A percentile compares a stretch with the other conserved stretches of the same genome.
These are phyloP conservation scores for Trichoderma polysporum DNA, from an alignment of 2,329 filamentous ascomycete species.

Conservation along the genomic window DNA sequence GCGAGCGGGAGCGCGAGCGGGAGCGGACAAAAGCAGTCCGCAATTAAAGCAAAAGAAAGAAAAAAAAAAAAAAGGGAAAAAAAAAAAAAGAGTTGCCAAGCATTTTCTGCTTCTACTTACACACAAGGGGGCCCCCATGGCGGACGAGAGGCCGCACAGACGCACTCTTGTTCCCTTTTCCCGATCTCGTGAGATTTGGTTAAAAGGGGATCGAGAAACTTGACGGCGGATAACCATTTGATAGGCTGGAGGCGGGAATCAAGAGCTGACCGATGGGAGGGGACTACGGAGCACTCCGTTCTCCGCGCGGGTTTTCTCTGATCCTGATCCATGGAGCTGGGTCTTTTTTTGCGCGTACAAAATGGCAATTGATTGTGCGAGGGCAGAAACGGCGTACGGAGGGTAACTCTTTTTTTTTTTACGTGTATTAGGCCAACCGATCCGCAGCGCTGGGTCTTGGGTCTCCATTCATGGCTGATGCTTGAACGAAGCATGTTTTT, in stretches of 20 bases:
- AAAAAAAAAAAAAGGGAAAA: too few species aligned
- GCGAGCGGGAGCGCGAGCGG: too few species aligned
- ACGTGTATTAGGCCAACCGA: too few species aligned
- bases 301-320: not conserved
- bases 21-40: not conserved
- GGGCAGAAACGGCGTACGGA: too few species aligned
- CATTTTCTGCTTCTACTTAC: not conserved
- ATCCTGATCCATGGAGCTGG: not conserved
- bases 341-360: not conserved
- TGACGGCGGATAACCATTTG: not conserved
- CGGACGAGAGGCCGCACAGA: not conserved
- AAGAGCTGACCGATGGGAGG: not conserved
- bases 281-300: not conserved
- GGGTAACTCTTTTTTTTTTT: too few species aligned
- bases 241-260: not conserved
- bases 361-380: too few species aligned
- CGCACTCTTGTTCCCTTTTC: not conserved
- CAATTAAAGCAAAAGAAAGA: too few species aligned
- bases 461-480: too few species aligned
- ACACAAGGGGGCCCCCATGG: not conserved
- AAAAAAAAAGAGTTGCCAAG: too few species aligned
- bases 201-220: not conserved
- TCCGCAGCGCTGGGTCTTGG: too few species aligned
- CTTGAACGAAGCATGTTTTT: too few species aligned
- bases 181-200: not conserved